Evolutionary conservation across 495 filamentous ascomycete species (phyloP).

Genomic region (Penicillium cinerascens): DNA sequence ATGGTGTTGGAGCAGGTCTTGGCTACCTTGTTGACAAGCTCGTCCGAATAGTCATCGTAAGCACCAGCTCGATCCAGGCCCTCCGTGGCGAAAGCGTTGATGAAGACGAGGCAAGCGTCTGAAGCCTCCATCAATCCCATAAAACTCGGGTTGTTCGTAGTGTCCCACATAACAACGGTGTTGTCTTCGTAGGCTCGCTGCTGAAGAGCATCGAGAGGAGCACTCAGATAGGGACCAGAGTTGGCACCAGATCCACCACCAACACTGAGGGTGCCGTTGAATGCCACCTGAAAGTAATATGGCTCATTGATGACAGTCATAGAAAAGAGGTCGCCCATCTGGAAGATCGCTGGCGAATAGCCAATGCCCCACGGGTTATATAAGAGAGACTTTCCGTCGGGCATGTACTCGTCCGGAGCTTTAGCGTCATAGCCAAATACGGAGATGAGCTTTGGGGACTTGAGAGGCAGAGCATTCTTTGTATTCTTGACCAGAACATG

Average conservation of each 20-base stretch:
- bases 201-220: constrained; percentile 53
- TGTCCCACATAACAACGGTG: constrained; percentile 44
- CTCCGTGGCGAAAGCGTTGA: constrained; percentile 60
- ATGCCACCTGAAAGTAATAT: constrained; percentile 34
- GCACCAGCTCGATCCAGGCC: constrained; percentile 28
- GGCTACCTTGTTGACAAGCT: constrained; percentile 54
- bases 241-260: constrained; percentile 35
- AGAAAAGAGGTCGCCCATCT: neutral
- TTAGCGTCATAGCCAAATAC: constrained; percentile 68
- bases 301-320: constrained; percentile 1
- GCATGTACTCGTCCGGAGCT: constrained; percentile 10
- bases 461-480: constrained; percentile 57
- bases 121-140: constrained; percentile 29
- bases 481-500: constrained; percentile 72
- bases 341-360: constrained; percentile 33
- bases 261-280: constrained; percentile 54
- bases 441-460: constrained; percentile 51
- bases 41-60: constrained; percentile 44
- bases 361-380: constrained; percentile 27
- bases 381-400: neutral
- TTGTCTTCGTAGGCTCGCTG: constrained; percentile 43
- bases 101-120: constrained; percentile 57
- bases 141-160: constrained; percentile 37
- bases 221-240: constrained; percentile 36
- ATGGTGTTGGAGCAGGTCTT: constrained; percentile 51